phyloP scores from a whole-genome alignment of 192 early-diverging fungal species.

The Coemansia javaensis region DNA sequence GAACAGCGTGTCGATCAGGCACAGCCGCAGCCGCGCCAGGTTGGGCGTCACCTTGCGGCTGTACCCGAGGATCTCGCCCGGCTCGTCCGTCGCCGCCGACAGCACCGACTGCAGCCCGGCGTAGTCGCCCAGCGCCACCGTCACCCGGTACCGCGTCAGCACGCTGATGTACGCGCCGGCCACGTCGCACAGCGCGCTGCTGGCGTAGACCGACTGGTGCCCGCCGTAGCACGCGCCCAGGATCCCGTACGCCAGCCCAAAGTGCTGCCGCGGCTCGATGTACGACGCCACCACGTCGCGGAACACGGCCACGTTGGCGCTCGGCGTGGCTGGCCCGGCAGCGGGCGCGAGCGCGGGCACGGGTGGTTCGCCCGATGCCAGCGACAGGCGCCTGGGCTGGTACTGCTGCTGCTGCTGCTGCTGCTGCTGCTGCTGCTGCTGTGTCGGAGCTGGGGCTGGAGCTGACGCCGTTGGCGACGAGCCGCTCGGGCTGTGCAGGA shows the following conservation, averaged over 20 bases:
- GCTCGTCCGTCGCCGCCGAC: slow-evolving; percentile 52
- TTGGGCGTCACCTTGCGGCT: slow-evolving; percentile 56
- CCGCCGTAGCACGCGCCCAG: slow-evolving; percentile 69
- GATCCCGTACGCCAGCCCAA: slow-evolving; percentile 65
- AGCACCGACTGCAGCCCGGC: slow-evolving; percentile 59
- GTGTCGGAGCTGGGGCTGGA: no score
- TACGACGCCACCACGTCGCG: slow-evolving; percentile 58
- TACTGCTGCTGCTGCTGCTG: no score
- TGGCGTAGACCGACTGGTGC: slow-evolving; percentile 61
- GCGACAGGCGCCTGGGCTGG: no score
- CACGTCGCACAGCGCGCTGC: slow-evolving; percentile 56
- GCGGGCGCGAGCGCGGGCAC: no score
- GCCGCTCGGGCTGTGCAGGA: no score
- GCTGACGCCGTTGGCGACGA: no score
- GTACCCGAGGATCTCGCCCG: slow-evolving; percentile 47
- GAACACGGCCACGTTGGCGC: slow-evolving; percentile 21
- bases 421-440: no score
- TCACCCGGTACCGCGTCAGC: slow-evolving; percentile 63
- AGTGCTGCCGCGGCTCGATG: slow-evolving; percentile 78
- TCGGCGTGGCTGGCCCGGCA: slow-evolving; percentile 6
- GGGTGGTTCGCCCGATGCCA: no score
- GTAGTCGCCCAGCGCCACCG: slow-evolving; percentile 68
- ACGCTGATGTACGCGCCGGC: slow-evolving; percentile 68
- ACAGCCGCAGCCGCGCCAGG: slow-evolving; percentile 56
- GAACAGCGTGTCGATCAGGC: slow-evolving; percentile 64